These are phyloP conservation scores for Gautieria morchelliformis DNA, from an alignment of 768 basidiomycete species.

Conservation along the genomic window DNA sequence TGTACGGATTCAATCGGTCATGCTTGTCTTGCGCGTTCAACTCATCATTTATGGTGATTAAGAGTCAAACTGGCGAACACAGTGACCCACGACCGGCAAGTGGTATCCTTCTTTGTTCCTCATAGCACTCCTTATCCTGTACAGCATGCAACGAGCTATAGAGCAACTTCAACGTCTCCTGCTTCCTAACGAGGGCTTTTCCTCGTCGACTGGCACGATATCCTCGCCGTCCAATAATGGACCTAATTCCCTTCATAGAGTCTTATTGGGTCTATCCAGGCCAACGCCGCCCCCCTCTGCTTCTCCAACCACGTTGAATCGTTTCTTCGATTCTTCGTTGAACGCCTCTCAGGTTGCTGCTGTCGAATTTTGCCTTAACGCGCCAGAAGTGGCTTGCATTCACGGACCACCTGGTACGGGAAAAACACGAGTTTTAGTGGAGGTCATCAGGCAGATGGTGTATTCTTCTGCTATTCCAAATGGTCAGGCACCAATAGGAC, in stretches of 20 bases:
- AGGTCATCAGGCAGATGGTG: conserved; percentile 77
- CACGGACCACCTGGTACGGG: conserved; percentile 99
- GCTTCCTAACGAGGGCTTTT: not conserved
- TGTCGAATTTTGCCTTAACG: conserved; percentile 71
- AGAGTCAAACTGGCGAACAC: conserved; percentile 84
- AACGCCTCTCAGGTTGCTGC: conserved; percentile 83
- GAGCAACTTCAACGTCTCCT: conserved; percentile 47
- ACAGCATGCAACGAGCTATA: conserved; percentile 81
- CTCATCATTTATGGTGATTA: not conserved
- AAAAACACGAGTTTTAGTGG: conserved; percentile 92
- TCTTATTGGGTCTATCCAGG: conserved; percentile 51
- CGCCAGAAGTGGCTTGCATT: conserved; percentile 80
- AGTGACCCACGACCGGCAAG: conserved; percentile 78
- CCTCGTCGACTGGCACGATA: not conserved
- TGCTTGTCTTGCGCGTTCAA: not conserved
- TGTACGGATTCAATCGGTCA: conserved; percentile 22
- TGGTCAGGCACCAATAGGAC: not conserved
- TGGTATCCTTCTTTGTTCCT: not conserved
- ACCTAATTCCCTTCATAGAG: conserved; percentile 41
- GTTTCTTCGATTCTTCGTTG: conserved; percentile 65
- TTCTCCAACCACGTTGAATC: conserved; percentile 28
- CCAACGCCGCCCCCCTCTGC: conserved; percentile 31
- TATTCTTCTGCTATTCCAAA: conserved; percentile 10
- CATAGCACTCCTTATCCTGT: not conserved
- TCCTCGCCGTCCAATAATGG: not conserved